Percentiles rank a stretch among this genome's conserved stretches.
These are phyloP conservation scores for Aureobasidium sp. DNA, from an alignment of 2,329 filamentous ascomycete genomes.

Conservation along the genomic window DNA sequence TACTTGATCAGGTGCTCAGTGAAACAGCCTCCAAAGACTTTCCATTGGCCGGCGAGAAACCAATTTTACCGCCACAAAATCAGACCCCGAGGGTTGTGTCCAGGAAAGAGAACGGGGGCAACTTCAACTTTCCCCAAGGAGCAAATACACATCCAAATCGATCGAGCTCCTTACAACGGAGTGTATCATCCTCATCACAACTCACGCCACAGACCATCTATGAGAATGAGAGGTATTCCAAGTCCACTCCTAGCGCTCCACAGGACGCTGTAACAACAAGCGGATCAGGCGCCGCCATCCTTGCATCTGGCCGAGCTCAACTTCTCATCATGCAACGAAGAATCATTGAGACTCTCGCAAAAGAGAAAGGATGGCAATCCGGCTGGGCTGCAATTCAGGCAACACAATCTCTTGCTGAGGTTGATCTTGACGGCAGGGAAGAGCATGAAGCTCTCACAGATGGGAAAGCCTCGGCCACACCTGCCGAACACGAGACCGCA, in stretches of 20 bases:
- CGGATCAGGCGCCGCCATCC: conserved; percentile 58
- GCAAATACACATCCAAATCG: conserved; percentile 19
- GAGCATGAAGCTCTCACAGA: neutral
- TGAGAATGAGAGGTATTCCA: conserved; percentile 11
- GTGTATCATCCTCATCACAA: neutral
- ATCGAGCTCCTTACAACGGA: conserved; percentile 17
- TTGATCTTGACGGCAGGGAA: conserved; percentile 31
- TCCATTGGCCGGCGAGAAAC: conserved; percentile 47
- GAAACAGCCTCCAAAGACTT: conserved; percentile 66
- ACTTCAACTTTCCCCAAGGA: conserved; percentile 20
- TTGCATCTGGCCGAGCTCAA: conserved; percentile 77
- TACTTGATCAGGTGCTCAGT: conserved; percentile 67
- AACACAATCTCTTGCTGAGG: conserved; percentile 30
- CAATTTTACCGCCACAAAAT: neutral
- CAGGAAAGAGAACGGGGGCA: conserved; percentile 3
- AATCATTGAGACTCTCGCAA: conserved; percentile 67
- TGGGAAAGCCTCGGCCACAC: neutral
- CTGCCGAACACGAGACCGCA: neutral
- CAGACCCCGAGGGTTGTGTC: neutral
- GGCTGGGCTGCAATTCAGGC: conserved; percentile 53
- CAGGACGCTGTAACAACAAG: neutral
- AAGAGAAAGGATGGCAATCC: conserved; percentile 65
- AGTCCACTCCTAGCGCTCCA: conserved; percentile 4
- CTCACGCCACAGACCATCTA: conserved; percentile 9
- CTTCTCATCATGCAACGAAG: conserved; percentile 73